phyloP scores from a whole-genome alignment of 169 alveolate genomes.

The Besnoitia besnoiti region DNA sequence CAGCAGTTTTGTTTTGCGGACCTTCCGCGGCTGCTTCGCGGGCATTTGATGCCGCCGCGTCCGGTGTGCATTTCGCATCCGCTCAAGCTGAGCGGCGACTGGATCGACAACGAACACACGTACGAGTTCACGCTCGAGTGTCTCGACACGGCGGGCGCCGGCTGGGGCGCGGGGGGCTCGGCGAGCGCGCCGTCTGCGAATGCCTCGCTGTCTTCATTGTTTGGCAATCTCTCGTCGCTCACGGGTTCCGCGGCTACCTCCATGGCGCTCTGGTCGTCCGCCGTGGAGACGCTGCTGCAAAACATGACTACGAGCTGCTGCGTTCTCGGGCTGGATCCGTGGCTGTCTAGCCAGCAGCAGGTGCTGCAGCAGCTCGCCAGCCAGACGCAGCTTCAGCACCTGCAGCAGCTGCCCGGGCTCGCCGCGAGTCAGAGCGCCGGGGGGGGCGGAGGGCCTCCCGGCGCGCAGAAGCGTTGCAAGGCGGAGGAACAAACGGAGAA shows the following conservation, averaged over 20 bases:
- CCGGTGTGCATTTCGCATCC: conserved; percentile 28
- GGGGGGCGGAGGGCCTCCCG: neutral
- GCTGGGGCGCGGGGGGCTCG: neutral
- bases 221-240: neutral
- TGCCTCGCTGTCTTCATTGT: neutral
- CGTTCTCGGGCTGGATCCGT: conserved; percentile 43
- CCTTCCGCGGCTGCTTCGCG: conserved; percentile 46
- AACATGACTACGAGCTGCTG: conserved; percentile 44
- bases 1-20: neutral
- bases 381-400: conserved; percentile 28
- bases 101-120: conserved; percentile 54
- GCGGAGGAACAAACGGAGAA: neutral
- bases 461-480: neutral
- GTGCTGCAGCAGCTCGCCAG: neutral
- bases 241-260: neutral
- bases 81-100: conserved; percentile 30
- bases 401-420: neutral
- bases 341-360: conserved; percentile 47
- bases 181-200: neutral
- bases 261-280: neutral
- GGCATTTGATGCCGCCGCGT: conserved; percentile 38
- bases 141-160: conserved; percentile 46
- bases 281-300: conserved; percentile 14
- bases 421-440: neutral
- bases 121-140: conserved; percentile 50